Evolutionary conservation across 106 monocot genomes (phyloP).

Genomic region (Gastrodia elata): DNA sequence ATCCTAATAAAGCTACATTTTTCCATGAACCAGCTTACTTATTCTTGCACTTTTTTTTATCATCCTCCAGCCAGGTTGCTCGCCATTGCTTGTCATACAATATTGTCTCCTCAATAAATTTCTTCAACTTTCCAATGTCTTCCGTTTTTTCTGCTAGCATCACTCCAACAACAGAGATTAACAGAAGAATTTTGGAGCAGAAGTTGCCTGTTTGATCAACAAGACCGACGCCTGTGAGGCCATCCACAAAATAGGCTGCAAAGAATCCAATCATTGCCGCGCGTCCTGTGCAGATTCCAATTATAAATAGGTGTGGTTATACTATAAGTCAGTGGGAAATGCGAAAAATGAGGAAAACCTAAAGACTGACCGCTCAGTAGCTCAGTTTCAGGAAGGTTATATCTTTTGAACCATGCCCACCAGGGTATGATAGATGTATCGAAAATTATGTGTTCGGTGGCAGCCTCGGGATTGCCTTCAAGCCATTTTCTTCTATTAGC

Average conservation of each 20-base stretch:
- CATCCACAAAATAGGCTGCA: constrained; percentile 78
- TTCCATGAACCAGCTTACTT: constrained; percentile 3
- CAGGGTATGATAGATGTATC: constrained; percentile 77
- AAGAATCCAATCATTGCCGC: constrained; percentile 89
- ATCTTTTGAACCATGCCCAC: constrained; percentile 86
- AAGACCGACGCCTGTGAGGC: constrained; percentile 65
- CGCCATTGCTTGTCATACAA: constrained; percentile 94
- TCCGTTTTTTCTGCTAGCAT: constrained; percentile 63
- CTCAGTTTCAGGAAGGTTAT: constrained; percentile 78
- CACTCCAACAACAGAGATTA: constrained; percentile 47
- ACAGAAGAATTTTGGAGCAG: constrained; percentile 79
- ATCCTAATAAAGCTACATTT: too few species aligned
- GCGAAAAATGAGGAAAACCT: constrained; percentile 3
- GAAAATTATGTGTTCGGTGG: constrained; percentile 45
- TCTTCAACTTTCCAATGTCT: constrained; percentile 68
- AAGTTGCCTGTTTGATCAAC: constrained; percentile 83
- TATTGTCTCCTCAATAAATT: constrained; percentile 63
- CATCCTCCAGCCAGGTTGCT: constrained; percentile 74
- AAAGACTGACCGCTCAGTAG: constrained; percentile 71
- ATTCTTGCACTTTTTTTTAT: constrained; percentile 18
- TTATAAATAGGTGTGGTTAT: neutral
- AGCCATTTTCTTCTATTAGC: constrained; percentile 86
- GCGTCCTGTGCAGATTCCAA: constrained; percentile 35
- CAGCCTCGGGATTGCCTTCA: constrained; percentile 64
- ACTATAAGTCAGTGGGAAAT: neutral